Base-by-base conservation (phyloP, 2,329 filamentous ascomycete species). In the Ascomycota sp. region DNA sequence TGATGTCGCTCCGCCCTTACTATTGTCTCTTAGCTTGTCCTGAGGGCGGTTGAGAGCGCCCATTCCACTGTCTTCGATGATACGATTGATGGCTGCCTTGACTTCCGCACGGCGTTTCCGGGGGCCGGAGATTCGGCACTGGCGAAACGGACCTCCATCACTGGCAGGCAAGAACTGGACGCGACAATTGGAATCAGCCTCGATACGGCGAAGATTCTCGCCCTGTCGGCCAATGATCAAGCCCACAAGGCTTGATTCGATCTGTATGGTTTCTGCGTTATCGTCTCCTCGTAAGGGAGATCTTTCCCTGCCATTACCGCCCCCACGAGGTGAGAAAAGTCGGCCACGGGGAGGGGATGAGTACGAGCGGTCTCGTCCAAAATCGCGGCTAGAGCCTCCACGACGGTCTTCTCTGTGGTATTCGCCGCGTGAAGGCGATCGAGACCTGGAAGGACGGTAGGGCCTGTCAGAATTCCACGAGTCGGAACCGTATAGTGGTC, bases 161-260 rank as follows among this genome's bases (percentile, higher is more conserved):
- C 72, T 69, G 11, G 79, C 69, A 22, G 82, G 77, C 35, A 92
- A 64, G 47, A 93, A 93, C 53, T 93, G 83, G 19, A 93, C 82
- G 34, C 83, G 67, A 41, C 82, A 85, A 31, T 71, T 71, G 28
- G 76, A 82, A 42, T 91, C 81, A 27, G 69, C 61, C 52, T 93
- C 85, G 38, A 93, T 81, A 34, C 80, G 74, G 40, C 81, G 66
- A 26, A 93, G 59, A 42, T 91, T 93, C 55, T 93, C 85, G 40
- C 83, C 83, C 45, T 85, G 78, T 35, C 83, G 72, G 31, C 83
- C 83, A 46, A 93, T 93, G 44, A 93, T 91, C 22, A 93, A 61
- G 25, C 83, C 83, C 30, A 93, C 83, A 28, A 92, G 64, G 42
- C 73, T 79, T 15, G 80, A 82, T 47, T 92, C 82, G 43, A 93